A percentile compares a stretch with the other conserved stretches of the same genome.
phyloP scores from a whole-genome alignment of 2,329 filamentous ascomycete species.

The Sporothrix variecibatus region DNA sequence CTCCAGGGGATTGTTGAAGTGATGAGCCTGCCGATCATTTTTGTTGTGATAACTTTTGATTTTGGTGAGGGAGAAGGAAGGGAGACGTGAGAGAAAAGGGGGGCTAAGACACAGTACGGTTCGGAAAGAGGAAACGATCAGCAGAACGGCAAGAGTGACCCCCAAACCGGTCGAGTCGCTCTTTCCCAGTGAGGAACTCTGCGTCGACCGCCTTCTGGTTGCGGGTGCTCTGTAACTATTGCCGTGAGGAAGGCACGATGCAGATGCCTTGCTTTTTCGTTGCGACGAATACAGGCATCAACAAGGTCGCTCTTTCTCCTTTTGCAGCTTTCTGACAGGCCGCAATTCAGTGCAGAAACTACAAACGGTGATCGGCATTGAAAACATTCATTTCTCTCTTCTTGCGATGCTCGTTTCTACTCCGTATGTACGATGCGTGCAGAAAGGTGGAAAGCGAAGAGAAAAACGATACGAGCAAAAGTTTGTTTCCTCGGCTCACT shows the following conservation, averaged over 20 bases:
- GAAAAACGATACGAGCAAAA: neutral
- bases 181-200: constrained; percentile 2
- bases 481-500: neutral
- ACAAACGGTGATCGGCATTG: neutral
- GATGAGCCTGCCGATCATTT: constrained; percentile 10
- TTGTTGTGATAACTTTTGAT: neutral
- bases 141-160: neutral
- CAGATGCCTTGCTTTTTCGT: neutral
- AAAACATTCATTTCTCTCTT: neutral
- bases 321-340: neutral
- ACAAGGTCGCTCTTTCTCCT: neutral
- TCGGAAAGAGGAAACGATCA: constrained; percentile 11
- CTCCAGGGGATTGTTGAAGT: constrained; percentile 3
- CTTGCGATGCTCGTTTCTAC: neutral
- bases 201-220: neutral
- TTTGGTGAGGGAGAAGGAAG: constrained; percentile 6
- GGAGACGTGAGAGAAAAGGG: constrained; percentile 3
- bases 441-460: neutral
- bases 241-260: neutral
- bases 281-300: neutral
- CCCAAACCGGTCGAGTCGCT: neutral
- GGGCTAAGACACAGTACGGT: neutral
- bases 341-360: neutral
- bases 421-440: neutral
- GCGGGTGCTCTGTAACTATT: neutral